phyloP scores from a whole-genome alignment of 192 early-diverging fungal species.

The Dissophora globulifera region DNA sequence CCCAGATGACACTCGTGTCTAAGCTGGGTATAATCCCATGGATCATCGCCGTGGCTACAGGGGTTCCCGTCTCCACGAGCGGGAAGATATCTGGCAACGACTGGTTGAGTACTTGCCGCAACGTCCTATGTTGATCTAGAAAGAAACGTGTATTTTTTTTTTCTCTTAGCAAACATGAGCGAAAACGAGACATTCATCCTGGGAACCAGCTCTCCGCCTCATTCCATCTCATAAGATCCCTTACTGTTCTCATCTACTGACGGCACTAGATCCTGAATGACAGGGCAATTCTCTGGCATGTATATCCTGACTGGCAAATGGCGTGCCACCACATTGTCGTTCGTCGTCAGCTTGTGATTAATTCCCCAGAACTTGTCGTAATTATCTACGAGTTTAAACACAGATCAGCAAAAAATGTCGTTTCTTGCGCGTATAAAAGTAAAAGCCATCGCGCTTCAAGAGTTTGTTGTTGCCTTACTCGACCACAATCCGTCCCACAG shows the following conservation, averaged over 20 bases:
- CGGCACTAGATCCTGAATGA: slow-evolving; percentile 69
- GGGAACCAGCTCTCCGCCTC: too few species aligned
- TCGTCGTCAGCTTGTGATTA: slow-evolving; percentile 65
- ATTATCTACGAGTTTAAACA: slow-evolving; percentile 53
- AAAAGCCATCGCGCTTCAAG: too few species aligned
- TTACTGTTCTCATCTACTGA: slow-evolving; percentile 62
- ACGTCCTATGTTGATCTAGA: slow-evolving; percentile 48
- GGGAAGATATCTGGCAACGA: slow-evolving; percentile 58
- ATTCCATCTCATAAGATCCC: neutral
- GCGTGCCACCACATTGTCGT: slow-evolving; percentile 56
- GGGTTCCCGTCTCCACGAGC: slow-evolving; percentile 46
- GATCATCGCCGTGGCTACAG: slow-evolving; percentile 63
- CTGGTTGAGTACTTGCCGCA: slow-evolving; percentile 62
- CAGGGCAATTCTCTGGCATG: slow-evolving; percentile 63
- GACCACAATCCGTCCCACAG: slow-evolving; percentile 78
- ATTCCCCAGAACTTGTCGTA: slow-evolving; percentile 72
- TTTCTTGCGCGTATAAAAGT: too few species aligned
- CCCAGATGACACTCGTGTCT: slow-evolving; percentile 80
- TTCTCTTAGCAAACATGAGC: neutral
- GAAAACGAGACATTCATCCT: too few species aligned
- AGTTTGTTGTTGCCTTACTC: too few species aligned
- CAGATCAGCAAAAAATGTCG: slow-evolving; percentile 3
- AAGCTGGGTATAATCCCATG: slow-evolving; percentile 78
- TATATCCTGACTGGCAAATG: slow-evolving; percentile 72
- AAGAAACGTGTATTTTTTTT: neutral